phyloP scores from a whole-genome alignment of 1,284 basidiomycete species.

The Naganishia liquefaciens region DNA sequence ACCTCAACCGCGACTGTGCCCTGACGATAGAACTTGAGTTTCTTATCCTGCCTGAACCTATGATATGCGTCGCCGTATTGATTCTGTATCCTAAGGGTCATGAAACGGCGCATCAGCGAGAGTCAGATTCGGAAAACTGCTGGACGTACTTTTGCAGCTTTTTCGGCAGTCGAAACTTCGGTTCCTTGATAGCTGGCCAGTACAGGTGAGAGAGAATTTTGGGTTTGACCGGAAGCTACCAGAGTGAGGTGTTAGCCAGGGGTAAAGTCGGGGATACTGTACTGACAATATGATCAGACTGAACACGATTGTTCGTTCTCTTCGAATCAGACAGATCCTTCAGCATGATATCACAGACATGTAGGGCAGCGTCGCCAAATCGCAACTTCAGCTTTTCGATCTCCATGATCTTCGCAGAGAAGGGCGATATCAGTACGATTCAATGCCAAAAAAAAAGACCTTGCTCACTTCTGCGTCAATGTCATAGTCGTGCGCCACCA shows the following conservation, averaged over 20 bases:
- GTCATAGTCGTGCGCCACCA: constrained; percentile 75
- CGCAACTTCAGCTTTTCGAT: constrained; percentile 90
- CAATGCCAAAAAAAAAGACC: constrained; percentile 3
- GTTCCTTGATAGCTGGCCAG: constrained; percentile 80
- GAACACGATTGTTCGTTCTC: constrained; percentile 78
- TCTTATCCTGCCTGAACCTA: constrained; percentile 85
- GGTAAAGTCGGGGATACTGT: constrained; percentile 10
- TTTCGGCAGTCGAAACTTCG: constrained; percentile 74
- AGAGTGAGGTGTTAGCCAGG: background rate
- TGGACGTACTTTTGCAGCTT: constrained; percentile 67
- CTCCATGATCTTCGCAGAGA: constrained; percentile 67
- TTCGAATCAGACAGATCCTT: constrained; percentile 92
- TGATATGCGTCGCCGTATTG: constrained; percentile 74
- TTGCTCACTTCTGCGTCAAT: constrained; percentile 73
- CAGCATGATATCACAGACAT: constrained; percentile 95
- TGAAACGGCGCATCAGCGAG: constrained; percentile 16
- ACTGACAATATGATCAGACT: constrained; percentile 67
- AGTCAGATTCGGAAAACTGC: constrained; percentile 40
- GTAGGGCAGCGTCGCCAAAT: constrained; percentile 84
- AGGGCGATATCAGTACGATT: background rate
- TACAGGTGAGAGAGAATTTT: constrained; percentile 88
- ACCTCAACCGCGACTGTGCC: constrained; percentile 77
- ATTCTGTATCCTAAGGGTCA: constrained; percentile 64
- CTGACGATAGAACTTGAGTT: constrained; percentile 78
- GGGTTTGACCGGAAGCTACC: constrained; percentile 73